Base-by-base conservation (phyloP, 768 basidiomycete genomes). In the Phanerodontia chrysosporium region DNA sequence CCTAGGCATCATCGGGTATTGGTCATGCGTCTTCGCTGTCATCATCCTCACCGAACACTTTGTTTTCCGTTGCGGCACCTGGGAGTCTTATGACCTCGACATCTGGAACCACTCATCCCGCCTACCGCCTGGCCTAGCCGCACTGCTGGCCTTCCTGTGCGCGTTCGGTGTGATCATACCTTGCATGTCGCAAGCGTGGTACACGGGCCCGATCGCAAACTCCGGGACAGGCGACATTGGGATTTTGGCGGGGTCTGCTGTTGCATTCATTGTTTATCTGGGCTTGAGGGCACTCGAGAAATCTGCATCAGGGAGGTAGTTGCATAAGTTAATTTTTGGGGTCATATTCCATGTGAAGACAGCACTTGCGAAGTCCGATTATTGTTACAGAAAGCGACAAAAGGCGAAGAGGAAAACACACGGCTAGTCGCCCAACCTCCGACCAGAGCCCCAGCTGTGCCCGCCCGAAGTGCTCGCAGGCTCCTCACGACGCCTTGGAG, bases 101-200 rank as follows among this genome's bases (percentile, higher is more conserved):
- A 63, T 66, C 16, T 82, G 77, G 77, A 66, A 76, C 65, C 22
- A 55, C 3, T 65, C 75, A 1, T 29, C 58, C 1, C 62, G 64
- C 24, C 74, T 83, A 16, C 82, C 82, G 18, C 65, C 68, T 2
- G 70, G 81, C 0, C 16, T 69, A 9, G 75, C 82, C 0, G 82
- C 78, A 0, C 64, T 78, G 9, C 29, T 74, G 18, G 71, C 80
- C 2, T 77, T 78, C 48, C 21, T 72, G 13, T 76, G 74, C 39
- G 75, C 72, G 1, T 73, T 72, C 25, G 73, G 77, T 3, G 66
- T 76, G 28, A 65, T 79, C 44, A 68, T 82, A 4, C 74, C 78
- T 12, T 78, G 76, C 59, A 83, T 83, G 80, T 74, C 76, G 46
- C 81, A 83, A 46, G 80, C 61, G 42, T 83, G 79, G 80, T 83